These are phyloP conservation scores for Oenanthe sinensis DNA, from an alignment of 129 eudicot genomes.

Conservation along the genomic window DNA sequence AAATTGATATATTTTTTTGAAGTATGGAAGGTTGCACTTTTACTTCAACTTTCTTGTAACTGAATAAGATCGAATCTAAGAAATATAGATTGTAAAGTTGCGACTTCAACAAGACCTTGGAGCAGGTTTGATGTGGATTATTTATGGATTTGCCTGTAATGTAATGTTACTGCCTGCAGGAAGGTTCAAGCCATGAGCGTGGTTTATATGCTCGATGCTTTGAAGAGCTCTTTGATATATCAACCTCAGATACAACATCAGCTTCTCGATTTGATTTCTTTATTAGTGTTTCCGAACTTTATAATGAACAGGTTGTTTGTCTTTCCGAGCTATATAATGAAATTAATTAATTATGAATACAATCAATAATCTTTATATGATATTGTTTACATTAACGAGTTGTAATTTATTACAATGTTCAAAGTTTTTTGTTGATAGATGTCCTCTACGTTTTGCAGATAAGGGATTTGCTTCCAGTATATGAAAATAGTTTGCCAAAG, in stretches of 20 bases:
- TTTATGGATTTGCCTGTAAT: conserved; percentile 10
- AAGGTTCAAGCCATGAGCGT: conserved; percentile 98
- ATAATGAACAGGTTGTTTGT: conserved; percentile 77
- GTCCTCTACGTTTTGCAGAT: conserved; percentile 36
- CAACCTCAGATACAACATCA: conserved; percentile 84
- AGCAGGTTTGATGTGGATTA: neutral
- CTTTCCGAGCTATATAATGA: neutral
- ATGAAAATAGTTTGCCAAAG: conserved; percentile 45
- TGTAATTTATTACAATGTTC: neutral
- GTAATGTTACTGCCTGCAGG: conserved; percentile 41
- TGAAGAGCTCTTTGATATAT: conserved; percentile 97
- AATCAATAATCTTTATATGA: neutral
- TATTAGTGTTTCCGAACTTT: conserved; percentile 67
- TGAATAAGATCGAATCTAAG: neutral
- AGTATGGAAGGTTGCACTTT: neutral
- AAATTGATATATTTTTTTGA: neutral
- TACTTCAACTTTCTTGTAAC: neutral
- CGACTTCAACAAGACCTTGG: neutral
- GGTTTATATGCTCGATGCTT: conserved; percentile 91
- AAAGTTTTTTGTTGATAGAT: conserved; percentile 10
- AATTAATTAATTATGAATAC: neutral
- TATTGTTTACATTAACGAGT: neutral
- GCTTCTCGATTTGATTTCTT: conserved; percentile 79
- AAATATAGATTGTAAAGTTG: neutral
- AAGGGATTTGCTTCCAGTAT: conserved; percentile 64